phyloP scores from a whole-genome alignment of 306 rosid genomes.

The Rubus idaeus region DNA sequence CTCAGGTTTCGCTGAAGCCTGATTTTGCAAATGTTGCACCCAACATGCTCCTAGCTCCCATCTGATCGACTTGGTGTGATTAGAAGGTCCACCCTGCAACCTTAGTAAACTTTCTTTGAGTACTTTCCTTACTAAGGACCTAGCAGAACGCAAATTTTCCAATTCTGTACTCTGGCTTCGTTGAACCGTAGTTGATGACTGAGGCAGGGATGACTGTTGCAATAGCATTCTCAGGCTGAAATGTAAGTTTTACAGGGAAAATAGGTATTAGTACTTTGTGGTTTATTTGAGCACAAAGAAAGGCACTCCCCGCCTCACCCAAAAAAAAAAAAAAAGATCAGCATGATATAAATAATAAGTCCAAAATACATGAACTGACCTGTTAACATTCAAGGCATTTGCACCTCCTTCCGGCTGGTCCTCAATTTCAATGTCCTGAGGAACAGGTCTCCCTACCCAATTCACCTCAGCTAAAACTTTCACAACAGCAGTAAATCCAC shows the following conservation, averaged over 20 bases:
- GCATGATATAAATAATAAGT: constrained; percentile 10
- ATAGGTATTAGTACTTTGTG: constrained; percentile 16
- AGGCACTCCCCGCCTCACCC: not conserved
- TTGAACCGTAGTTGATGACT: constrained; percentile 45
- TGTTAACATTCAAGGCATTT: constrained; percentile 87
- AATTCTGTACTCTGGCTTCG: constrained; percentile 49
- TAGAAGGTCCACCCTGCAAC: constrained; percentile 65
- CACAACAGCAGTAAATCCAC: constrained; percentile 96
- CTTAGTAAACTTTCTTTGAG: constrained; percentile 71
- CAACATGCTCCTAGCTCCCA: constrained; percentile 99
- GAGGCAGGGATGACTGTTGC: constrained; percentile 66
- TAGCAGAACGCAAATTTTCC: constrained; percentile 49
- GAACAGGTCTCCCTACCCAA: constrained; percentile 53
- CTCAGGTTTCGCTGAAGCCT: constrained; percentile 74
- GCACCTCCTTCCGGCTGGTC: constrained; percentile 99
- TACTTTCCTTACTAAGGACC: constrained; percentile 62
- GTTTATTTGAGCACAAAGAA: constrained; percentile 12
- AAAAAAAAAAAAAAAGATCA: not conserved
- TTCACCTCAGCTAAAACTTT: constrained; percentile 62
- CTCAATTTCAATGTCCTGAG: constrained; percentile 75
- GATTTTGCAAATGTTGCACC: constrained; percentile 94
- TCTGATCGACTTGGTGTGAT: constrained; percentile 64
- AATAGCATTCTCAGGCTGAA: constrained; percentile 85
- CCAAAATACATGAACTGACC: constrained; percentile 44
- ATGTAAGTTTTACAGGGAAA: constrained; percentile 23